These are phyloP conservation scores for Gossypium stocksii DNA, from an alignment of 345 rosid genomes.

Conservation along the genomic window DNA sequence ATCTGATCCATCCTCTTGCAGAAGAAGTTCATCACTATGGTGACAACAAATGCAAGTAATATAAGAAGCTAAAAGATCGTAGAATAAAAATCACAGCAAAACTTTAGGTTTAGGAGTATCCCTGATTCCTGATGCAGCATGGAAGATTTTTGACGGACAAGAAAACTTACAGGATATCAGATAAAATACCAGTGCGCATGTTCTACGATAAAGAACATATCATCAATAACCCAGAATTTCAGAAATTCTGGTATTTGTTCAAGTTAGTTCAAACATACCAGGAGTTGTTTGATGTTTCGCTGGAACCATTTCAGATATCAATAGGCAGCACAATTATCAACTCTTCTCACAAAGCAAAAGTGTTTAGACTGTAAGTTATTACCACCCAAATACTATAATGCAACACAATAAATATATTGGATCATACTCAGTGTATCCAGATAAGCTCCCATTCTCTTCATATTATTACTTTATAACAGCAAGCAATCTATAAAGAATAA, in stretches of 20 bases:
- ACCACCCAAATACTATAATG: not conserved
- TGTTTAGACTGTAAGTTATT: constrained; percentile 1
- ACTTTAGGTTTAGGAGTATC: not conserved
- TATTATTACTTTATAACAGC: constrained; percentile 1
- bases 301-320: not conserved
- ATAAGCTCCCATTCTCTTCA: not conserved
- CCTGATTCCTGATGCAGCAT: not conserved
- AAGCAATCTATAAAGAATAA: not conserved
- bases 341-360: not conserved
- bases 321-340: not conserved
- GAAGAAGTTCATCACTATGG: constrained; percentile 78
- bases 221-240: not conserved
- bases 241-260: not conserved
- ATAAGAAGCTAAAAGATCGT: not conserved
- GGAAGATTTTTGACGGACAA: not conserved
- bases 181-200: not conserved
- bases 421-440: not conserved
- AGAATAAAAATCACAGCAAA: not conserved
- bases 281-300: not conserved
- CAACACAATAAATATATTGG: not conserved
- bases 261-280: not conserved
- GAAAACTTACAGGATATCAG: not conserved
- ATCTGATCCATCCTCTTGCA: constrained; percentile 78
- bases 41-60: constrained; percentile 19
- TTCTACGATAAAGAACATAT: not conserved